Base-by-base conservation (phyloP, 164 flowering plant species). In the Tinospora cordifolia region DNA sequence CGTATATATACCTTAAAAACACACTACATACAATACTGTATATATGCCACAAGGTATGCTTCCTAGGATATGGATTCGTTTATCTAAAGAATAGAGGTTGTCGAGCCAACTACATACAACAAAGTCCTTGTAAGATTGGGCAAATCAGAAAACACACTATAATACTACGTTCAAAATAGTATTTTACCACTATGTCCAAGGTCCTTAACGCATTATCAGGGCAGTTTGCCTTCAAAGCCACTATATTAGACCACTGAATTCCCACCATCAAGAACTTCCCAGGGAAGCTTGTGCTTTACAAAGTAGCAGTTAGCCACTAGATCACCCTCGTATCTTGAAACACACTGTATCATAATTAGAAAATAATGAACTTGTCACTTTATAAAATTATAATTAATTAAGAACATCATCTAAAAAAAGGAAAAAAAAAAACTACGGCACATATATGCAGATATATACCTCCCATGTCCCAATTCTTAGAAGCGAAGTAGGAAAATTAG, bases 171-270 rank as follows among this genome's bases (percentile, higher is more conserved):
- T 64, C 14, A 12, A 69, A 39, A 22, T 6, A 41, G 19, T 21
- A 66, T 27, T 63, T 76, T 88, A 91, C 97, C 89, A 87, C 90
- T 64, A 91, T 83, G 78, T 84, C 86, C 78, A 91, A 82, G 30
- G 84, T 83, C 51, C 90, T 85, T 60, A 84, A 87, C 30, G 80
- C 86, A 72, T 77, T 74, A 13, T 85, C 92, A 4, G 92, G 88
- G 75, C 83, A 88, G 57, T 78, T 80, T 40, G 94, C 97, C 76
- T 85, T 91, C 77, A 91, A 39, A 69, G 80, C 90, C 81, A 84
- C 81, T n/a, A 91, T 88, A 82, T 91, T 94, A n/a, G 97, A 87
- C 94, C 94, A 91, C 47, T 91, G 93, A 17, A 91, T 85, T 80
- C 27, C 92, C 90, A 72, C 92, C 89, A 47, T 88, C 90, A 72